These are phyloP conservation scores for Pseudogymnoascus sp. DNA, from an alignment of 2,329 filamentous ascomycete genomes.

Conservation along the genomic window DNA sequence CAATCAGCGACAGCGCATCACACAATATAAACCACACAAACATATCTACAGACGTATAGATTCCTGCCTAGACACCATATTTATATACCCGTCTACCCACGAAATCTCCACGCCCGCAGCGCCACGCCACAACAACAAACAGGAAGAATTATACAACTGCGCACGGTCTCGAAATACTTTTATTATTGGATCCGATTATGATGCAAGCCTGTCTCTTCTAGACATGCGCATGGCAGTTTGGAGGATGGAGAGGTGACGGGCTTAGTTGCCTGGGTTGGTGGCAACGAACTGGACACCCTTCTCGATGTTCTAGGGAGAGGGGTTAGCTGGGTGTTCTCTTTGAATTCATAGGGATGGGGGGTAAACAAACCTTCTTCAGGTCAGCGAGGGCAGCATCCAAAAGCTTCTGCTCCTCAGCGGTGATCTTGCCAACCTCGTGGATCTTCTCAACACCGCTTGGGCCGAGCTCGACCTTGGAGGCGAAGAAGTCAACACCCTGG, in stretches of 20 bases:
- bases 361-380: slow-evolving; percentile 52
- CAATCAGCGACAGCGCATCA: background rate
- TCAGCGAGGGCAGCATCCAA: slow-evolving; percentile 76
- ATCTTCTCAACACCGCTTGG: slow-evolving; percentile 95
- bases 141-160: slow-evolving; percentile 9
- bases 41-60: background rate
- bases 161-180: slow-evolving; percentile 2
- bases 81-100: slow-evolving; percentile 9
- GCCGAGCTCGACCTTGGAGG: slow-evolving; percentile 89
- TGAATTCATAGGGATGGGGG: background rate
- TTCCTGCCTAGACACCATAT: slow-evolving; percentile 9
- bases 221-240: slow-evolving; percentile 7
- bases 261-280: slow-evolving; percentile 52
- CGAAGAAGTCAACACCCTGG: slow-evolving; percentile 95
- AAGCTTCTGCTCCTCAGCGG: slow-evolving; percentile 79
- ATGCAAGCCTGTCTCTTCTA: slow-evolving; percentile 6
- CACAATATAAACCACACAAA: background rate
- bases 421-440: slow-evolving; percentile 74
- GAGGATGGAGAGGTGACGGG: background rate
- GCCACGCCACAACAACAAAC: slow-evolving; percentile 6
- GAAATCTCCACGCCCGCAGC: background rate
- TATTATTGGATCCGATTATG: background rate
- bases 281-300: slow-evolving; percentile 66
- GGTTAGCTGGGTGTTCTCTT: slow-evolving; percentile 13
- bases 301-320: slow-evolving; percentile 66